A percentile compares a stretch with the other conserved stretches of the same genome.
Evolutionary conservation across 345 rosid genomes (phyloP).

Genomic region (Linum trigynum): DNA sequence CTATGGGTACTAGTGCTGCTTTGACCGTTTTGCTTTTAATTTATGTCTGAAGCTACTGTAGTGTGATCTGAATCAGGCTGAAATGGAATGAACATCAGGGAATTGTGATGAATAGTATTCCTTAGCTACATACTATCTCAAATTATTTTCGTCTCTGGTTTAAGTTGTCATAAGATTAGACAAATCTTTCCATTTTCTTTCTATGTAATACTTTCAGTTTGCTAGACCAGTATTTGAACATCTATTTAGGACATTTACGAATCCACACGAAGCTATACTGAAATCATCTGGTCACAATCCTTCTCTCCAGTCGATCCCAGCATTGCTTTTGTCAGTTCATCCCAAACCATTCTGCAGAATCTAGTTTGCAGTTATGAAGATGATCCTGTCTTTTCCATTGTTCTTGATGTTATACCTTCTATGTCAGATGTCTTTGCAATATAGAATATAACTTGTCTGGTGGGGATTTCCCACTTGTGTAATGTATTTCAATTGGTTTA

Average conservation of each 20-base stretch:
- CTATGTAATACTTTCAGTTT: background rate
- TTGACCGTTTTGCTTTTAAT: conserved; percentile 5
- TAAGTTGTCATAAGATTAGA: background rate
- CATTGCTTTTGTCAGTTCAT: too few species aligned
- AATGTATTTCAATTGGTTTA: too few species aligned
- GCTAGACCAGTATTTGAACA: background rate
- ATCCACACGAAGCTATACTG: background rate
- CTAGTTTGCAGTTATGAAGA: background rate
- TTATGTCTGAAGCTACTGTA: too few species aligned
- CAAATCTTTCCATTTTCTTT: background rate
- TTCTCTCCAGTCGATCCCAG: too few species aligned
- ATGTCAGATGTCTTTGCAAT: too few species aligned
- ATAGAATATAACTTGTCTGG: too few species aligned
- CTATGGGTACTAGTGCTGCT: conserved; percentile 13
- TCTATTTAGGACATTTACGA: too few species aligned
- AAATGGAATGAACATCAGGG: background rate
- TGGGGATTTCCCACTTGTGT: too few species aligned
- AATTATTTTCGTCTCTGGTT: background rate
- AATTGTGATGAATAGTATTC: too few species aligned
- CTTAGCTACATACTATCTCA: too few species aligned
- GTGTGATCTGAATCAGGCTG: background rate
- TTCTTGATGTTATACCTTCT: too few species aligned
- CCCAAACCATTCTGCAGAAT: too few species aligned
- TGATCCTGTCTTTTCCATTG: background rate
- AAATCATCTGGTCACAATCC: background rate